Conservation (phyloP, 2,329 filamentous ascomycete genomes). For the Plenodomus tracheiphilus region DNA sequence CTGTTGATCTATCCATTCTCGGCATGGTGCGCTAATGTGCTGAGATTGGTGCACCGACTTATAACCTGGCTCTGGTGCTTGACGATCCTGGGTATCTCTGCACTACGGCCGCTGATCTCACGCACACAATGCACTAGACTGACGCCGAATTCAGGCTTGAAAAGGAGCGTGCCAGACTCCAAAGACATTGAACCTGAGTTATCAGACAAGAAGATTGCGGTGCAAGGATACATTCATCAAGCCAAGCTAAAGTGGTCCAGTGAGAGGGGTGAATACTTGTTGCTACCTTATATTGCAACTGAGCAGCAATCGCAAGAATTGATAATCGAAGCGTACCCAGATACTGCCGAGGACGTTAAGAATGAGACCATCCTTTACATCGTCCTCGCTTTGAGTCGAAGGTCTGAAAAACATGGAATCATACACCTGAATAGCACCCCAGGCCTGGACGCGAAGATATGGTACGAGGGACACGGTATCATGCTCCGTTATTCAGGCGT, state of each 20-base stretch:
- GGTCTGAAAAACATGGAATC: neutral
- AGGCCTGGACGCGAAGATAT: neutral
- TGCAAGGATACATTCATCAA: conserved; percentile 11
- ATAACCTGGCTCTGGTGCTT: neutral
- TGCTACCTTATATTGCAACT: neutral
- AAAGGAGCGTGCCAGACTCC: neutral
- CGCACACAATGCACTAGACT: neutral
- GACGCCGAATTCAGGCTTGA: neutral
- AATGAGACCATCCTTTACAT: conserved; percentile 3
- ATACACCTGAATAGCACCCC: too few species aligned
- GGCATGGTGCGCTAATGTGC: neutral
- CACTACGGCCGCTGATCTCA: neutral
- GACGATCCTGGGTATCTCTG: neutral
- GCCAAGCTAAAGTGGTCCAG: conserved; percentile 3
- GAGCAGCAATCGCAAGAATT: neutral
- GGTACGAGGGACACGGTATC: conserved; percentile 4
- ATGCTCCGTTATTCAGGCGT: neutral
- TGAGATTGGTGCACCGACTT: neutral
- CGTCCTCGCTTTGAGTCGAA: conserved; percentile 12
- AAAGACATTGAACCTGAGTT: conserved; percentile 10
- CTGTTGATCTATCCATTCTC: neutral
- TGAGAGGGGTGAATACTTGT: conserved; percentile 1
- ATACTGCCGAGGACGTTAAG: conserved; percentile 4
- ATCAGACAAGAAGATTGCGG: conserved; percentile 5
- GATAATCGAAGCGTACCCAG: conserved; percentile 13